Base-by-base conservation (phyloP, 2,329 filamentous ascomycete genomes). In the Cercospora janseana region DNA sequence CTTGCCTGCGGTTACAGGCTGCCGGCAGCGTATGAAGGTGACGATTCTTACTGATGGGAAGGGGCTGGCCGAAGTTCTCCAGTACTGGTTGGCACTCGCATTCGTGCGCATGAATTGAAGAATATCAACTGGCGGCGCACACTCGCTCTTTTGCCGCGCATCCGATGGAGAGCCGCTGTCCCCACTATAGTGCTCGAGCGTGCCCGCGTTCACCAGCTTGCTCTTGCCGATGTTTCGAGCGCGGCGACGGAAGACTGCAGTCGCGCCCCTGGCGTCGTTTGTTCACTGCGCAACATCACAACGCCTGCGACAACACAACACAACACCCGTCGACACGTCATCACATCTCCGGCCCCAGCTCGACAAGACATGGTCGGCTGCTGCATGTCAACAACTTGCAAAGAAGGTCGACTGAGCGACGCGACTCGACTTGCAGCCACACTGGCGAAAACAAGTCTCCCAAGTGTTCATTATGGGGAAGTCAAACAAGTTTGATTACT, bases 401-500 rank as follows among this genome's bases (percentile, higher is more conserved):
- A n/a, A n/a, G n/a, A n/a, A n/a, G n/a, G n/a, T n/a, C n/a, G n/a
- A n/a, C n/a, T n/a, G n/a, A n/a, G n/a, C n/a, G n/a, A n/a, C n/a
- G n/a, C n/a, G n/a, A n/a, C n/a, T n/a, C n/a, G n/a, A n/a, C n/a
- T n/a, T 26, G 20, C 31, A 21, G 34, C 42, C 32, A 35, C 16
- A 13, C 31, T 12, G 31, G 32, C 27, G 13, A n/a, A n/a, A n/a
- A n/a, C n/a, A n/a, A 42, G 27, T 15, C 32, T 16, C 34, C 20
- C 13, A 38, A 13, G 34, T 34, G 5, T 28, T 16, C 41, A 58
- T 21, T 13, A 55, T 60, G 64, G 64, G 62, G 20, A 68, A 68
- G 51, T 64, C 60, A 27, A 69, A 69, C 58, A 66, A 65, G 43
- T 69, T 69, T 57, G 66, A 69, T 52, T 69, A 63, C 57, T 63